Percentiles rank a stretch among this genome's conserved stretches.
phyloP scores from a whole-genome alignment of 805 yeast species.

The Dipodascus albidus region DNA sequence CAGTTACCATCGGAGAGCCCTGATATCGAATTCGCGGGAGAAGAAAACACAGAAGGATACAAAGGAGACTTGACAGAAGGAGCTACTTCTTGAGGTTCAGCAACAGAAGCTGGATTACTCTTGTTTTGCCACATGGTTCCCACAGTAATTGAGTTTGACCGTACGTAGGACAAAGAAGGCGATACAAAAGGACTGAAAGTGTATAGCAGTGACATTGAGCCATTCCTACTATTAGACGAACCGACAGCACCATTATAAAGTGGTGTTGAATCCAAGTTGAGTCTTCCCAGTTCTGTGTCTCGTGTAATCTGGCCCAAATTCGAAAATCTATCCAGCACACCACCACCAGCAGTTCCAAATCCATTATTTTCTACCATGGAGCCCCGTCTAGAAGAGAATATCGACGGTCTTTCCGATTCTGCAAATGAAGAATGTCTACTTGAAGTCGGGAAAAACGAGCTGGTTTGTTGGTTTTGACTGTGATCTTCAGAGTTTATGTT shows the following conservation, averaged over 20 bases:
- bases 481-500: not conserved
- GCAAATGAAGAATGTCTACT: not conserved
- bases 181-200: not conserved
- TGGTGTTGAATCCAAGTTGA: not conserved
- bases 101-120: not conserved
- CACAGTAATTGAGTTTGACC: constrained; percentile 1
- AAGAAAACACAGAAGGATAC: not conserved
- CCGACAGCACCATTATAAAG: not conserved
- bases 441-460: not conserved
- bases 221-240: not conserved
- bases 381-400: not conserved
- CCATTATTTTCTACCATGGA: not conserved
- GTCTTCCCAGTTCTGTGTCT: not conserved
- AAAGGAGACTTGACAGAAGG: not conserved
- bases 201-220: not conserved
- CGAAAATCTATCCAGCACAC: not conserved
- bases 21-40: not conserved
- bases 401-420: not conserved
- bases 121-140: not conserved
- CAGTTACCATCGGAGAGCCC: constrained; percentile 1
- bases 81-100: not conserved
- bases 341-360: not conserved
- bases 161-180: not conserved
- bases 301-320: not conserved
- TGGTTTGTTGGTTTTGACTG: not conserved